Evolutionary conservation across 2,329 filamentous ascomycete genomes (phyloP), one percentile per base, ranked within the genome.

Genomic region (Aspergillus ustus): DNA sequence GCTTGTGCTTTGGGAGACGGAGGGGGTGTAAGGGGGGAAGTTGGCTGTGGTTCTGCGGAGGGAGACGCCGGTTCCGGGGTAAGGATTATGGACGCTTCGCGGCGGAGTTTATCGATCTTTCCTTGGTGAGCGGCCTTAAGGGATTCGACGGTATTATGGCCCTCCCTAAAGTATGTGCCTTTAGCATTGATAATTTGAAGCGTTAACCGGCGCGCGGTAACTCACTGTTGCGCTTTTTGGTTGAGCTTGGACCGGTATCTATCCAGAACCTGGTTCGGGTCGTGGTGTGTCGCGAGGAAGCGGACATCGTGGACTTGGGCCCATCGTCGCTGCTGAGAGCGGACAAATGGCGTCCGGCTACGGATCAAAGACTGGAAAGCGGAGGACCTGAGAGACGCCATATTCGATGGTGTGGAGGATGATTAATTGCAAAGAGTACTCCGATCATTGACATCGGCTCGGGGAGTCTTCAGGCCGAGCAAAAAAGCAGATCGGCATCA

Each of bases 291-390:
- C 63, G 90, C 90, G 50, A 97, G 85, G 82, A 94, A 96, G 66
- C 93, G 92, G 52, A 96, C 89, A 77, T 97, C 92, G 77, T 96
- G 92, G 31, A 97, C 93, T 71, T 92, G 92, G 2, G 94, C 94
- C 90, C 92, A 96, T 75, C 93, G 88, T 59, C 89, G 87, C 77
- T 97, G 94, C 57, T 75, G 72, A 19, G 52, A 49, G 2, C 72
- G 71, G 52, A 72, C 65, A 7, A 77, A 70, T 17, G 70, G 70
- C 4, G 66, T 66, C 7, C 67, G 68, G 17, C 64, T 67, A 37
- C 73, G 72, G 11, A 78, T 59, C 34, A 86, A 69, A 62, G 82
- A 78, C 44, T 85, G 84, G 44, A 88, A 76, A 25, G 79, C 74
- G 52, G 81, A 79, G 34, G 81, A 73, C 67, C 82, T 78, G 48